These are phyloP conservation scores for Neurospora sp. DNA, from an alignment of 495 filamentous ascomycete species.

Conservation along the genomic window DNA sequence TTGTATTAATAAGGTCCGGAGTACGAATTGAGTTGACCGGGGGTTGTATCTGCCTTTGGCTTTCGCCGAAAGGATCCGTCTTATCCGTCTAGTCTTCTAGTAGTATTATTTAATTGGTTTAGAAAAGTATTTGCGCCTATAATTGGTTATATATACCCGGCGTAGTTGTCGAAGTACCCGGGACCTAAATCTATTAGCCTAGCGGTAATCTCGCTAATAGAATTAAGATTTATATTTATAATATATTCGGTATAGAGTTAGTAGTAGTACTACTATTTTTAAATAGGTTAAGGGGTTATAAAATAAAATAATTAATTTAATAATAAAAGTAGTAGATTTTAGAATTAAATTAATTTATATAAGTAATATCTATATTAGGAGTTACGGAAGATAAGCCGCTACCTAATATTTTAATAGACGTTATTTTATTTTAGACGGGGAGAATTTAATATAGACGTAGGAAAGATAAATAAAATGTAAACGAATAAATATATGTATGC, in stretches of 20 bases:
- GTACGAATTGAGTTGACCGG: background rate
- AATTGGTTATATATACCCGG: no score
- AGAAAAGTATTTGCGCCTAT: no score
- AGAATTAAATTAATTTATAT: background rate
- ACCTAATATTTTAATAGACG: background rate
- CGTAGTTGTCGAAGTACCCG: no score
- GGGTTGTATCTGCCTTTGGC: background rate
- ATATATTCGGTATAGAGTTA: background rate
- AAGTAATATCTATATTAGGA: background rate
- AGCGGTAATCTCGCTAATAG: background rate
- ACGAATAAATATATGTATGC: background rate
- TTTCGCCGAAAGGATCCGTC: background rate
- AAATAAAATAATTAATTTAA: background rate
- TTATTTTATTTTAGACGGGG: background rate
- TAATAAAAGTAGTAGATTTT: background rate
- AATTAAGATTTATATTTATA: no score
- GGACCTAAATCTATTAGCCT: no score
- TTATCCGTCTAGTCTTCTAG: no score
- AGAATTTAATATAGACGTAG: background rate
- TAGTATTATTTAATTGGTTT: no score
- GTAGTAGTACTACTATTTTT: background rate
- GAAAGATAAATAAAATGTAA: background rate
- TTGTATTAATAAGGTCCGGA: background rate
- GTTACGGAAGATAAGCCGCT: background rate
- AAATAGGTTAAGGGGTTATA: background rate